phyloP scores from a whole-genome alignment of 345 rosid species.

The Hypericum perforatum region DNA sequence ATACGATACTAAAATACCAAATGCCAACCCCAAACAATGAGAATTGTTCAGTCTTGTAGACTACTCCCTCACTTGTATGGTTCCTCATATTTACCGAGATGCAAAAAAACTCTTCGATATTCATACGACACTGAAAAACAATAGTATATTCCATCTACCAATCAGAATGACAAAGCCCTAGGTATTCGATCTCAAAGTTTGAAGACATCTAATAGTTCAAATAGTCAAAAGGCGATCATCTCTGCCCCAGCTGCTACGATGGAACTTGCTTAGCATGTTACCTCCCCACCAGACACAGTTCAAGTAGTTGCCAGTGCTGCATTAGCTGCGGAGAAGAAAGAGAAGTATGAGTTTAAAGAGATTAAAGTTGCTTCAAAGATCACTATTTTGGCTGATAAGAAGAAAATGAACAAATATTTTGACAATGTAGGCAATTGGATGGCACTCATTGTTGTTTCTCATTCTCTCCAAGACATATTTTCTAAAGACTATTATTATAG shows the following conservation, averaged over 20 bases:
- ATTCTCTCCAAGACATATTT: too few relatives aligned
- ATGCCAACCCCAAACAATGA: too few relatives aligned
- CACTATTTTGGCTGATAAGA: slow-evolving; percentile 79
- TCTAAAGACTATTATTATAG: too few relatives aligned
- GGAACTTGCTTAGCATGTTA: slow-evolving; percentile 46
- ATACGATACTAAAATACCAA: too few relatives aligned
- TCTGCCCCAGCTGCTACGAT: slow-evolving; percentile 1
- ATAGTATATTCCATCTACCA: slow-evolving; percentile 68
- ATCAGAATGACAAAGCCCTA: slow-evolving; percentile 52
- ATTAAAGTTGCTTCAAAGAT: slow-evolving; percentile 86
- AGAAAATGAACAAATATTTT: slow-evolving; percentile 86
- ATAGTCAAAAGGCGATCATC: slow-evolving; percentile 27
- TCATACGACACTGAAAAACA: slow-evolving; percentile 65
- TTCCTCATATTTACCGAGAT: too few relatives aligned
- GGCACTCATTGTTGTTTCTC: too few relatives aligned
- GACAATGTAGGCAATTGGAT: slow-evolving; percentile 90
- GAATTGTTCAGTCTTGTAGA: too few relatives aligned
- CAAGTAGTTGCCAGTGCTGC: slow-evolving; percentile 98
- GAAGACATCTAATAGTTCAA: slow-evolving; percentile 48
- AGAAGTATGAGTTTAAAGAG: slow-evolving; percentile 83
- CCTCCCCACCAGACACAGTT: slow-evolving; percentile 84
- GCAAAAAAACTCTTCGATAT: slow-evolving; percentile 53
- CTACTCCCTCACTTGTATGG: too few relatives aligned
- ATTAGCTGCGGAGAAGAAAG: slow-evolving; percentile 93
- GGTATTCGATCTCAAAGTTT: slow-evolving; percentile 46